Base-by-base conservation (phyloP, 2,329 filamentous ascomycete genomes). In the Hypoxylon sp. region DNA sequence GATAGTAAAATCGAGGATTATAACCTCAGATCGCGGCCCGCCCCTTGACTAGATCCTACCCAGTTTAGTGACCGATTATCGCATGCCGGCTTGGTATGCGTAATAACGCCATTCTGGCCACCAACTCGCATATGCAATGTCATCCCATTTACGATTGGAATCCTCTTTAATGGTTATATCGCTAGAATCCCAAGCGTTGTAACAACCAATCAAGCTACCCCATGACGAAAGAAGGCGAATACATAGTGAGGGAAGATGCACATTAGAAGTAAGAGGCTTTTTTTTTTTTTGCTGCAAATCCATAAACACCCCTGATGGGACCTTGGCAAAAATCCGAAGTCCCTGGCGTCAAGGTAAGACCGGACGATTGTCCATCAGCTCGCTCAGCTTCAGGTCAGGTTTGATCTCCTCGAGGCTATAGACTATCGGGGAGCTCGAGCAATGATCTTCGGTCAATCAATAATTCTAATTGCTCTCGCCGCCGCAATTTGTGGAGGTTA, bases 11-110 rank as follows among this genome's bases (percentile, higher is more conserved):
- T 67, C 53, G 51, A 50, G 17, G 24, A 57, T 54, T 37, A 42
- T 29, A 48, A 58, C 61, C 53, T 68, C 52, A 71, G 63, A 71
- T 66, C 54, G 65, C 69, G 69, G 69, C 29, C 69, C 69, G 69
- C 59, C 61, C 69, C 69, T 71, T 65, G 59, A 56, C 62, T 55
- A 66, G 66, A 68, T 69, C 60, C 65, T 54, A 59, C 67, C 51
- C 52, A 57, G 52, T 42, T 54, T n/a, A 24, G 51, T 55, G 46
- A n/a, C 58, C 50, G 39, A 57, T 13, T 59, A 33, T 31, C 33
- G 24, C 42, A 39, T 58, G 35, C 57, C 35, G 44, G 44, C 46
- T 61, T 61, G 63, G 63, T 57, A 47, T 37, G 35, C 24, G 44
- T 26, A 29, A 33, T 31, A 50, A 44, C 31, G 9, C 19, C 22